phyloP scores from a whole-genome alignment of 1,284 basidiomycete species.

The Apiotrichum montevideense region DNA sequence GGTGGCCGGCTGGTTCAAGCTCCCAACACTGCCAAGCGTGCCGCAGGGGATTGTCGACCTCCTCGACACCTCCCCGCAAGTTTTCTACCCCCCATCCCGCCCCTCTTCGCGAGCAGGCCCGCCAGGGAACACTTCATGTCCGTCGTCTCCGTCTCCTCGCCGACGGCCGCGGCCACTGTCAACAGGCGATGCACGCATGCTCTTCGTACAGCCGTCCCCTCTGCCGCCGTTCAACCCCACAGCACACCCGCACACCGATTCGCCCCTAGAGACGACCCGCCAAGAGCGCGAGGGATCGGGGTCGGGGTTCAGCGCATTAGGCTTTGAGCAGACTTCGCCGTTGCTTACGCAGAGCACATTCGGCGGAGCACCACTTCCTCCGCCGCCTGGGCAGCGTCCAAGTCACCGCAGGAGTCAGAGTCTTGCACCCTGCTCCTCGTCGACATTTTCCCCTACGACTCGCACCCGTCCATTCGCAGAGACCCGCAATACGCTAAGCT shows the following conservation, averaged over 20 bases:
- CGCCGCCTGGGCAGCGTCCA: background rate
- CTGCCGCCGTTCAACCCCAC: slow-evolving; percentile 3
- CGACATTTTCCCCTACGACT: background rate
- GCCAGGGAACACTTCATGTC: slow-evolving; percentile 4
- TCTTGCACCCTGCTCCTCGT: background rate
- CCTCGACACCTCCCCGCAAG: slow-evolving; percentile 11
- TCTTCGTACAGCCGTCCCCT: background rate
- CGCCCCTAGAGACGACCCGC: slow-evolving; percentile 2
- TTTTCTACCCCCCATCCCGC: slow-evolving; percentile 13
- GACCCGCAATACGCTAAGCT: background rate
- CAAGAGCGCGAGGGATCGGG: background rate
- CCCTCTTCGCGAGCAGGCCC: slow-evolving; percentile 4
- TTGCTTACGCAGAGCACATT: background rate
- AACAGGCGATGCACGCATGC: slow-evolving; percentile 1
- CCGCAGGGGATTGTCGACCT: slow-evolving; percentile 3
- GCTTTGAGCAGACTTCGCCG: background rate
- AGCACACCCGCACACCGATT: slow-evolving; percentile 9
- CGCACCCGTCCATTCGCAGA: background rate
- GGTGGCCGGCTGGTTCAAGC: slow-evolving; percentile 13
- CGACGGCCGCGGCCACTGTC: slow-evolving; percentile 1
- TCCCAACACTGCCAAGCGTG: slow-evolving; percentile 15
- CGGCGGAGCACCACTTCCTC: background rate
- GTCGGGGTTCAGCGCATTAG: no score
- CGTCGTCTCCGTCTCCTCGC: slow-evolving; percentile 6
- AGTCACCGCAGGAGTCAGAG: slow-evolving; percentile 2